phyloP scores from a whole-genome alignment of 139 green algal genomes.

The Micractinium conductrix region DNA sequence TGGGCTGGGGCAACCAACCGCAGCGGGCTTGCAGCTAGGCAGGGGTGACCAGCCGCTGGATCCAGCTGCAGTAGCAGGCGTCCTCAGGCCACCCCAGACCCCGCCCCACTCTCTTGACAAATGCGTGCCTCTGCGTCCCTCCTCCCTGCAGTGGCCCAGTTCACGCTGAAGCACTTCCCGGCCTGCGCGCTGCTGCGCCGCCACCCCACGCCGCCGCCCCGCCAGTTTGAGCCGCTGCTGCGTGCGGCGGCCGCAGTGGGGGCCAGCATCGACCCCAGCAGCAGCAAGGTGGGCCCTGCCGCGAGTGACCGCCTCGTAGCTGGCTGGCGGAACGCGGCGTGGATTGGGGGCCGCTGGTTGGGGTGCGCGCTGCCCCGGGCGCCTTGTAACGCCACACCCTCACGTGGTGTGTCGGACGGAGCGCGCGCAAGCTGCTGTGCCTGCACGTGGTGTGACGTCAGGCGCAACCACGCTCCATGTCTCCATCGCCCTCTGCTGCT shows the following conservation, averaged over 20 bases:
- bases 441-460: too few species aligned
- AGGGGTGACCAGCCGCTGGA: too few species aligned
- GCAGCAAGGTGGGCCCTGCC: constrained; percentile 51
- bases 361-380: too few species aligned
- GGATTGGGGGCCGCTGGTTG: background rate
- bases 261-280: constrained; percentile 70
- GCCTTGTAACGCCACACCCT: too few species aligned
- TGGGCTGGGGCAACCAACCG: too few species aligned
- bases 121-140: background rate
- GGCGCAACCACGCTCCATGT: background rate
- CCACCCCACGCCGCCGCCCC: constrained; percentile 74
- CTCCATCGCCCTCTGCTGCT: background rate
- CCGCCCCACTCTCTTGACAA: background rate
- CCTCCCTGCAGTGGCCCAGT: constrained; percentile 70
- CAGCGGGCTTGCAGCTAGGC: too few species aligned
- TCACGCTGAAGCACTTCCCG: constrained; percentile 84
- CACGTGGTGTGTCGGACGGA: too few species aligned
- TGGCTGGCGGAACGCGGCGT: too few species aligned
- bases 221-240: constrained; percentile 79
- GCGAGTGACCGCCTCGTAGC: too few species aligned
- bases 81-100: background rate
- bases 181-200: constrained; percentile 80
- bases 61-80: too few species aligned
- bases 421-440: too few species aligned
- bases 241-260: constrained; percentile 67